Evolutionary conservation across 345 rosid genomes (phyloP), one percentile per base, ranked within the genome.

Genomic region (Moricandia moricandioides): DNA sequence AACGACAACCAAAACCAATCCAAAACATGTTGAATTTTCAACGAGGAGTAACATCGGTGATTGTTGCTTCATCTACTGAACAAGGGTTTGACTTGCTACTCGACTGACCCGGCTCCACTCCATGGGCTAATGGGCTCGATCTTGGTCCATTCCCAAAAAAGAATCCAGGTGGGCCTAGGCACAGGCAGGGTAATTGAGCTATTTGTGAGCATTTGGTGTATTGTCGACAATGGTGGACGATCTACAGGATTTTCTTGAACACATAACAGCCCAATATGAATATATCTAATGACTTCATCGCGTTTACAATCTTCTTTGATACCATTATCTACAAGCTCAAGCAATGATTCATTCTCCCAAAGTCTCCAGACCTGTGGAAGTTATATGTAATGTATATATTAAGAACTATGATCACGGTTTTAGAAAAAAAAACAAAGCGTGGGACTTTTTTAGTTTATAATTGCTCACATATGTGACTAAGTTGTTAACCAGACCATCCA

Each of bases 41-140:
- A 56, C 61, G 61, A 26, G 61, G 61, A 56, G 33, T 56, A 56
- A 56, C 61, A 26, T 56, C 61, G 8, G 61, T 56, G 61, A 56
- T 56, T 56, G 61, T 56, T 56, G 34, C 61, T 26, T 56, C 33
- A 56, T 56, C 61, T 26, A 56, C 31, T 6, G 61, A 56, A 26
- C 61, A 56, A 26, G 58, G 58, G 8, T 18, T 8, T 18, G 61
- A 56, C 61, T 56, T 26, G 16, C 61, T 56, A 26, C 61, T 56
- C 16, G 61, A 26, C 33, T 56, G 61, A 56, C 34, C 61, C 3
- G 61, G 61, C 16, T 56, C 61, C 34, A 56, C 11, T 56, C 61
- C 61, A 26, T 11, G 8, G 61, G 61, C 61, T 21, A 21, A 21
- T 21, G 24, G 24, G 24, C 24, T 21, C 24, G 24, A 21, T 26